phyloP scores from a whole-genome alignment of 148 eudicot species.

The Diospyros lotus region DNA sequence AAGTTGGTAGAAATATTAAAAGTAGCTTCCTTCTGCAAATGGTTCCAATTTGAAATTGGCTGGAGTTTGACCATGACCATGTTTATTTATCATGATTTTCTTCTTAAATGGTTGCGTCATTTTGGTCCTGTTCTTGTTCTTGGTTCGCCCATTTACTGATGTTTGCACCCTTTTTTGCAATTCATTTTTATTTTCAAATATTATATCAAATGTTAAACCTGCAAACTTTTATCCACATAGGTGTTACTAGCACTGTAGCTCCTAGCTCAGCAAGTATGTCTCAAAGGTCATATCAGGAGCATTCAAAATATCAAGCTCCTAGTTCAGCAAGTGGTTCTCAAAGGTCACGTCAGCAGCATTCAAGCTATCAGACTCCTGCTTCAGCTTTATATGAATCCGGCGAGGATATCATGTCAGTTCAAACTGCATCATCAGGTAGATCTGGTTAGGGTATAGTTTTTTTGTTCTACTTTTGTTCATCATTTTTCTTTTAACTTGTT shows the following conservation, averaged over 20 bases:
- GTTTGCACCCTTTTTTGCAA: not conserved
- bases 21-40: not conserved
- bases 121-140: not conserved
- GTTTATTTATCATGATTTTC: not conserved
- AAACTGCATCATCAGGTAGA: constrained; percentile 35
- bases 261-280: constrained; percentile 7
- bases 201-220: not conserved
- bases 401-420: constrained; percentile 35
- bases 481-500: not conserved
- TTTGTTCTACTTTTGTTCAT: not conserved
- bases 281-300: constrained; percentile 41
- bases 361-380: constrained; percentile 72
- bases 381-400: constrained; percentile 66
- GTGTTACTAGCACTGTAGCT: too few species aligned
- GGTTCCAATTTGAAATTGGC: not conserved
- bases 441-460: constrained; percentile 29
- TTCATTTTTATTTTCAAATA: not conserved
- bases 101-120: not conserved
- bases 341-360: constrained; percentile 40
- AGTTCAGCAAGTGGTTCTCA: constrained; percentile 27
- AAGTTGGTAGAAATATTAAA: not conserved
- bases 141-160: not conserved
- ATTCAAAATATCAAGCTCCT: constrained; percentile 24
- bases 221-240: not conserved
- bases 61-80: not conserved